Percentiles rank a stretch among this genome's conserved stretches.
phyloP scores from a whole-genome alignment of 1,284 basidiomycete species.

The Lentinus polychrous region DNA sequence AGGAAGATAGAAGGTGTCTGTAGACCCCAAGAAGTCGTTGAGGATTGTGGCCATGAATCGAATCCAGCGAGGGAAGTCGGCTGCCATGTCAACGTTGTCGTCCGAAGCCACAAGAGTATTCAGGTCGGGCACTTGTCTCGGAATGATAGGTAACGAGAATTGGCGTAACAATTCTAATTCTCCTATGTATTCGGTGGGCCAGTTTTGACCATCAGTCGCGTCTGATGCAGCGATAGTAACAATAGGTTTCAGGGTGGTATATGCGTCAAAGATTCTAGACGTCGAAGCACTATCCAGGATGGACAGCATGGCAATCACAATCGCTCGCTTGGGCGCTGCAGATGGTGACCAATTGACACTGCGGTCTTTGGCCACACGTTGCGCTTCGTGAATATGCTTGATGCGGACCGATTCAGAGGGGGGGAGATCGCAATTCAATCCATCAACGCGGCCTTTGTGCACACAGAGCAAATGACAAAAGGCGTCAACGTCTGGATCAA shows the following conservation, averaged over 20 bases:
- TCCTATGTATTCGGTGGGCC: constrained; percentile 35
- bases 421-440: constrained; percentile 47
- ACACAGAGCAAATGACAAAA: constrained; percentile 69
- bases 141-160: constrained; percentile 31
- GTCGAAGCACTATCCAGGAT: constrained; percentile 51
- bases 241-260: constrained; percentile 55
- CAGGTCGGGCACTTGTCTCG: constrained; percentile 28
- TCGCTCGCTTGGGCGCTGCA: constrained; percentile 34
- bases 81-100: constrained; percentile 30
- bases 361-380: neutral
- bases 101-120: constrained; percentile 31
- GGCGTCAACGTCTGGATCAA: constrained; percentile 61
- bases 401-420: constrained; percentile 31
- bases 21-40: constrained; percentile 46
- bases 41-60: constrained; percentile 53
- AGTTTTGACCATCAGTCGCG: constrained; percentile 24
- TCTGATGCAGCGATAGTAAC: constrained; percentile 38
- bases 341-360: neutral
- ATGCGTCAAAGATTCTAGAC: constrained; percentile 48
- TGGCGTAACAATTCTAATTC: constrained; percentile 49
- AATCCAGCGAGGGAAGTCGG: constrained; percentile 63
- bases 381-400: constrained; percentile 27
- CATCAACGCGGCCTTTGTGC: constrained; percentile 51
- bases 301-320: constrained; percentile 46
- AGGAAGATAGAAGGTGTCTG: constrained; percentile 65